These are phyloP conservation scores for Corniculantispora saksenae DNA, from an alignment of 2,329 filamentous ascomycete genomes.

Conservation along the genomic window DNA sequence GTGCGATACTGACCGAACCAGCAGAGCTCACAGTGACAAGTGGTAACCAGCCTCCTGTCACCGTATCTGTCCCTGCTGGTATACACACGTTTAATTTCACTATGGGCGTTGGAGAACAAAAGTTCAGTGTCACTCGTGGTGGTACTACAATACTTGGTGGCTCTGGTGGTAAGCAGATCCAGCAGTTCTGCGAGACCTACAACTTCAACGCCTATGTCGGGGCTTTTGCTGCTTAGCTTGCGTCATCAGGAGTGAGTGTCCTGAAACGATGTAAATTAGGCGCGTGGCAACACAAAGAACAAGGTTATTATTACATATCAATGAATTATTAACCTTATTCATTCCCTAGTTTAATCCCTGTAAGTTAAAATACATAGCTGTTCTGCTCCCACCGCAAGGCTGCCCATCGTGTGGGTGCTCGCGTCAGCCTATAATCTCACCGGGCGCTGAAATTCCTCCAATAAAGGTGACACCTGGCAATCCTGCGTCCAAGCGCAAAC, in stretches of 20 bases:
- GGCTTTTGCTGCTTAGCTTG: not conserved
- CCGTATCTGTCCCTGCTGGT: conserved; percentile 23
- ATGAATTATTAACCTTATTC: too few relatives aligned
- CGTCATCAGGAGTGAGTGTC: not conserved
- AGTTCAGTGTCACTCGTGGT: conserved; percentile 22
- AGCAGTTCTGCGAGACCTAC: conserved; percentile 21
- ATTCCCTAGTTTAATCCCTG: too few relatives aligned
- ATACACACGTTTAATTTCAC: conserved; percentile 26
- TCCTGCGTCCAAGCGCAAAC: not conserved
- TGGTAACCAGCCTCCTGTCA: conserved; percentile 21
- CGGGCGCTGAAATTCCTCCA: not conserved
- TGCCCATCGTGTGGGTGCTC: too few relatives aligned
- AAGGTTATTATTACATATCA: too few relatives aligned
- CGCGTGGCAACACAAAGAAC: not conserved
- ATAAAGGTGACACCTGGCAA: not conserved
- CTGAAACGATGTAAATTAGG: not conserved
- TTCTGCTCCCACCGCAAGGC: too few relatives aligned
- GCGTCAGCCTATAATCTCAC: conserved; percentile 1
- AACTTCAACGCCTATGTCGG: conserved; percentile 27
- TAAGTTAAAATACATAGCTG: not conserved
- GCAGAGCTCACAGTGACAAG: conserved; percentile 26
- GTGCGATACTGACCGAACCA: conserved; percentile 25
- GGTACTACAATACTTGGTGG: conserved; percentile 20
- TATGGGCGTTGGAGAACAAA: conserved; percentile 25
- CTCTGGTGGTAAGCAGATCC: conserved; percentile 22